Evolutionary conservation across 352 stramenopile genomes (phyloP).

Genomic region (Phytophthora lateralis): DNA sequence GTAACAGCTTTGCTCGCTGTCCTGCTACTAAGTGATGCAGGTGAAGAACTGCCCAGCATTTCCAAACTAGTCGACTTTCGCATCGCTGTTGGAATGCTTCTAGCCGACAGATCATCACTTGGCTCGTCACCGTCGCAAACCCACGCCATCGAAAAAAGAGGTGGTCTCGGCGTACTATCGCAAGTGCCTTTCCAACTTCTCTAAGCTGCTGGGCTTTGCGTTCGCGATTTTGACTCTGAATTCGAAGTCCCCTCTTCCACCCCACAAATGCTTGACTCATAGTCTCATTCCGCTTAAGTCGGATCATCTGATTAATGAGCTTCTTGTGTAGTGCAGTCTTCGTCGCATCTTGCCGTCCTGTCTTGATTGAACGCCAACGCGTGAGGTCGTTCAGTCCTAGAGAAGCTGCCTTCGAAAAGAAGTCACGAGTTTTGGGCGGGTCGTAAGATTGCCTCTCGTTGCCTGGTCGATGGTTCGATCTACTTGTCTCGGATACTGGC

Average conservation of each 20-base stretch:
- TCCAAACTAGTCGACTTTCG: slow-evolving; percentile 17
- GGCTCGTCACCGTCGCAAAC: slow-evolving; percentile 23
- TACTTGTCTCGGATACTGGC: neutral
- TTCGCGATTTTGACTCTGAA: slow-evolving; percentile 51
- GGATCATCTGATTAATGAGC: slow-evolving; percentile 62
- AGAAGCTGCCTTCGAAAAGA: slow-evolving; percentile 18
- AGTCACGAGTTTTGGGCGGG: slow-evolving; percentile 10
- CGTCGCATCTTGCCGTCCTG: slow-evolving; percentile 12
- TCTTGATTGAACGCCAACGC: slow-evolving; percentile 18
- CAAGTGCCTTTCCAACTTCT: slow-evolving; percentile 21
- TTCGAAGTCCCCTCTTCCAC: slow-evolving; percentile 59
- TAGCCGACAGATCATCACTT: slow-evolving; percentile 46
- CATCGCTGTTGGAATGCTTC: slow-evolving; percentile 54
- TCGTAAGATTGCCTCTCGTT: slow-evolving; percentile 9
- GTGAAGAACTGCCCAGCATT: slow-evolving; percentile 27
- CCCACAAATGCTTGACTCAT: slow-evolving; percentile 47
- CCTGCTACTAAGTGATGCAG: neutral
- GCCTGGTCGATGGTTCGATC: neutral
- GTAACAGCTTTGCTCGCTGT: slow-evolving; percentile 15
- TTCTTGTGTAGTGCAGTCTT: slow-evolving; percentile 59
- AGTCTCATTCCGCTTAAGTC: slow-evolving; percentile 44
- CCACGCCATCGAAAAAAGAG: slow-evolving; percentile 48
- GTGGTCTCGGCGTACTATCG: slow-evolving; percentile 37
- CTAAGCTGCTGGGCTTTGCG: slow-evolving; percentile 37
- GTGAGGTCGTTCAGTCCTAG: slow-evolving; percentile 26